These are phyloP conservation scores for Euphorbia tirucalli DNA, from an alignment of 345 rosid genomes.

Conservation along the genomic window DNA sequence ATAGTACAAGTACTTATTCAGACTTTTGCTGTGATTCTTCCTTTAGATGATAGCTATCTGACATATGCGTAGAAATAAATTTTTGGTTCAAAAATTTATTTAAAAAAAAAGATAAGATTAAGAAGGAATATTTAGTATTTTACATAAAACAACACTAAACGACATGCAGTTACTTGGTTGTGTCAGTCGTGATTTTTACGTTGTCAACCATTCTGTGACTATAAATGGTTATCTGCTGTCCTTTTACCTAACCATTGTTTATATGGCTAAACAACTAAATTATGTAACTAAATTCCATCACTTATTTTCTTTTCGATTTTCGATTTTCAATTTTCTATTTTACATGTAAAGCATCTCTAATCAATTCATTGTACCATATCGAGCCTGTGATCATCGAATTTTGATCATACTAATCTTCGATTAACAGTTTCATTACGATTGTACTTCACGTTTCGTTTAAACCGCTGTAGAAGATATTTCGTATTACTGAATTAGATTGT, in stretches of 20 bases:
- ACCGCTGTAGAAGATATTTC: too few relatives aligned
- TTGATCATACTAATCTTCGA: too few relatives aligned
- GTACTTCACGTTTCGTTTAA: too few relatives aligned
- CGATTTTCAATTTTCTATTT: too few relatives aligned
- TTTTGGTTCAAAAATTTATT: background rate
- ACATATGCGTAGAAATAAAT: background rate
- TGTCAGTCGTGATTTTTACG: background rate
- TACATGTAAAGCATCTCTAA: too few relatives aligned
- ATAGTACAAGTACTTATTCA: background rate
- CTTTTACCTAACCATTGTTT: background rate
- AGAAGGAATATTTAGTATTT: background rate
- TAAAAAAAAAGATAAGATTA: background rate
- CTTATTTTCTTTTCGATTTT: too few relatives aligned
- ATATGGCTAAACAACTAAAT: background rate
- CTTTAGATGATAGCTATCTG: constrained; percentile 7
- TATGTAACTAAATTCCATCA: background rate
- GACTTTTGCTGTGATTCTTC: background rate
- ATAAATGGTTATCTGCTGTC: background rate
- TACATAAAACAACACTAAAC: background rate
- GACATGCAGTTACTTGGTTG: background rate
- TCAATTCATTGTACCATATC: too few relatives aligned
- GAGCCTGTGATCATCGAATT: too few relatives aligned
- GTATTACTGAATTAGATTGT: too few relatives aligned
- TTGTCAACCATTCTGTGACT: background rate
- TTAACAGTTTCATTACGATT: too few relatives aligned